Base-by-base conservation (phyloP, 768 basidiomycete genomes). In the Boletus tylopilopsis region DNA sequence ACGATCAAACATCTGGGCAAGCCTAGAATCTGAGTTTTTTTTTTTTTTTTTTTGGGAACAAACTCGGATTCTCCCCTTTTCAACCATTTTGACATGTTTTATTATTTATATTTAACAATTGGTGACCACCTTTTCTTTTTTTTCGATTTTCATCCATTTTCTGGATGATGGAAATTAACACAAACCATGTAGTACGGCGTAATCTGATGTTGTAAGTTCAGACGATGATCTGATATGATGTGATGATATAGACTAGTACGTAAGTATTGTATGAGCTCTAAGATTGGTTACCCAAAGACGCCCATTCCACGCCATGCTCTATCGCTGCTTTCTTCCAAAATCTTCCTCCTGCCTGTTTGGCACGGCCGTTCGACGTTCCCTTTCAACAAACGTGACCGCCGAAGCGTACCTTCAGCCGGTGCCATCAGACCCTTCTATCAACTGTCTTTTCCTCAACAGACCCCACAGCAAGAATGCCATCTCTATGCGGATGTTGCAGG, bases 391-490 rank as follows among this genome's bases (percentile, higher is more conserved):
- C 11, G 33, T 23, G 33, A 43, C 53, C 18, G 46, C 64, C 5
- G 71, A 73, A 49, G 74, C 67, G 12, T 74, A 68, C 57, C 69
- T 88, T 23, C 77, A 85, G 60, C 74, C 76, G 18, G 61, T 81
- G 15, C 55, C 65, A 24, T 73, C 75, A 15, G 73, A 80, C 56
- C 80, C 82, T 8, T 89, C 90, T 8, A 75, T 93, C 42, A 75
- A 79, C 18, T 86, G 77, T 56, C 74, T 94, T 18, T 80, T 81
- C n/a, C 79, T 94, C 50, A 88, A 94, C 62, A 75, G 89, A 51
- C 88, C 90, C 8, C 76, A 85, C 57, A 84, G 80, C 59, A 92
- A 84, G 76, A 95, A 95, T 71, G 90, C 93, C 19, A 89, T 95
- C 38, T 93, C 90, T 3, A 69, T 81, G 52, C 71, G 72, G 30